These are phyloP conservation scores for Gossypium longicalyx DNA, from an alignment of 345 rosid genomes.

Conservation along the genomic window DNA sequence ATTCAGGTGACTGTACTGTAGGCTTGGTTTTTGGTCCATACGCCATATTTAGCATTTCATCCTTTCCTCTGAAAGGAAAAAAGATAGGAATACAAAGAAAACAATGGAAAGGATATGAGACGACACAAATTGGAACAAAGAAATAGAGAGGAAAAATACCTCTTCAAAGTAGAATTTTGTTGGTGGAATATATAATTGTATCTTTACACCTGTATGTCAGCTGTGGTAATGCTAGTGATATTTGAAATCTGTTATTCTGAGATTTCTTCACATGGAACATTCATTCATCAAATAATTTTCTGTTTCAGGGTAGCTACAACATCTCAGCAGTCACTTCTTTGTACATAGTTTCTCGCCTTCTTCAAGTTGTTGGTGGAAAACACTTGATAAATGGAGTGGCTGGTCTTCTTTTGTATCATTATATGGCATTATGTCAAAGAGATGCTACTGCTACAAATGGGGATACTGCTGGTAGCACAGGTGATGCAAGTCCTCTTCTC, in stretches of 20 bases:
- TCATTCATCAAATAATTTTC: not conserved
- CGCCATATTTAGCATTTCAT: not conserved
- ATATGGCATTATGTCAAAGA: slow-evolving; percentile 20
- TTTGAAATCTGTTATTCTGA: slow-evolving; percentile 3
- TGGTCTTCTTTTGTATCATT: slow-evolving; percentile 38
- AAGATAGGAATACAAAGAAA: not conserved
- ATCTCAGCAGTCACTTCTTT: slow-evolving; percentile 49
- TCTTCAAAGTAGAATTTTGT: not conserved
- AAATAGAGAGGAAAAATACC: not conserved
- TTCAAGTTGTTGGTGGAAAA: slow-evolving; percentile 61
- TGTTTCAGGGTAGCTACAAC: slow-evolving; percentile 39
- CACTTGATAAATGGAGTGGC: slow-evolving; percentile 39
- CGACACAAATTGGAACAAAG: not conserved
- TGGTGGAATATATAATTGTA: not conserved
- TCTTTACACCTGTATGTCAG: not conserved
- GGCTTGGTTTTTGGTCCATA: not conserved
- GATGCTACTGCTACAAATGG: slow-evolving; percentile 24
- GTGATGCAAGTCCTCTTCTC: slow-evolving; percentile 22
- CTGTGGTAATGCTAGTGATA: slow-evolving; percentile 1
- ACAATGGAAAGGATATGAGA: not conserved
- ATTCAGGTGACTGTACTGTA: not conserved
- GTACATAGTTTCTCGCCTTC: slow-evolving; percentile 46
- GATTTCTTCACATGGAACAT: not conserved
- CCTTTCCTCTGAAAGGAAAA: not conserved
- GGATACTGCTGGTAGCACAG: slow-evolving; percentile 12